Conservation (phyloP, 352 stramenopile genomes). For the Hyaloperonospora arabidopsidis region DNA sequence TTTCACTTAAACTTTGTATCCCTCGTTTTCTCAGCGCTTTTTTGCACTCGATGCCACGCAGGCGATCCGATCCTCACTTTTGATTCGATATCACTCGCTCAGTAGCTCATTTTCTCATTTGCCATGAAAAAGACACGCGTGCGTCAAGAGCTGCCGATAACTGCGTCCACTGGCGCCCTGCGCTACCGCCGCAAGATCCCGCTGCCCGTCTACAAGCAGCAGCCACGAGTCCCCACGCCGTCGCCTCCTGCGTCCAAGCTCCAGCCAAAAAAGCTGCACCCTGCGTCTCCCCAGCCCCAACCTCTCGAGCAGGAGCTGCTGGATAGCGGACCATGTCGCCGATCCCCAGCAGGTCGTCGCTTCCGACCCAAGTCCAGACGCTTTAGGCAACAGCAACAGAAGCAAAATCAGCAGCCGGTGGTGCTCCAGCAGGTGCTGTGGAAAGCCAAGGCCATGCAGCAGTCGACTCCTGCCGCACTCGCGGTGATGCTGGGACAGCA, state of each 20-base stretch:
- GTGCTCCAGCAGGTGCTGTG: constrained; percentile 56
- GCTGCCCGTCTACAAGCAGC: constrained; percentile 24
- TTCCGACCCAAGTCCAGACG: constrained; percentile 7
- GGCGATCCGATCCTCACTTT: constrained; percentile 17
- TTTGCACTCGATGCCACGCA: constrained; percentile 1
- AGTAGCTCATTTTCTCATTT: neutral
- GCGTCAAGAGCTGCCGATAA: constrained; percentile 24
- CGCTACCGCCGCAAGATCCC: constrained; percentile 51
- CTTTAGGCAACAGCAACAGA: constrained; percentile 9
- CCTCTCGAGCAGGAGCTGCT: neutral
- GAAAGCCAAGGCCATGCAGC: constrained; percentile 42
- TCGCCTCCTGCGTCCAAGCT: too few species aligned
- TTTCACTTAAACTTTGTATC: constrained; percentile 19
- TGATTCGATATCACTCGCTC: neutral
- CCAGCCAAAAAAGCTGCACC: constrained; percentile 7
- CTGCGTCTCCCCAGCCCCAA: neutral
- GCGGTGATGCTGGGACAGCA: constrained; percentile 4
- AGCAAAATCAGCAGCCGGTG: constrained; percentile 3
- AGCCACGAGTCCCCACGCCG: constrained; percentile 1
- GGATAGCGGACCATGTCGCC: constrained; percentile 13
- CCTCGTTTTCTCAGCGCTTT: constrained; percentile 2
- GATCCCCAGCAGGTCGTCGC: constrained; percentile 4
- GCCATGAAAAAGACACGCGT: constrained; percentile 49
- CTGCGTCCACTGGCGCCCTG: constrained; percentile 14
- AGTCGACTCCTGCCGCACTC: constrained; percentile 6